phyloP scores from a whole-genome alignment of 148 eudicot genomes.

The Selenicereus undatus region DNA sequence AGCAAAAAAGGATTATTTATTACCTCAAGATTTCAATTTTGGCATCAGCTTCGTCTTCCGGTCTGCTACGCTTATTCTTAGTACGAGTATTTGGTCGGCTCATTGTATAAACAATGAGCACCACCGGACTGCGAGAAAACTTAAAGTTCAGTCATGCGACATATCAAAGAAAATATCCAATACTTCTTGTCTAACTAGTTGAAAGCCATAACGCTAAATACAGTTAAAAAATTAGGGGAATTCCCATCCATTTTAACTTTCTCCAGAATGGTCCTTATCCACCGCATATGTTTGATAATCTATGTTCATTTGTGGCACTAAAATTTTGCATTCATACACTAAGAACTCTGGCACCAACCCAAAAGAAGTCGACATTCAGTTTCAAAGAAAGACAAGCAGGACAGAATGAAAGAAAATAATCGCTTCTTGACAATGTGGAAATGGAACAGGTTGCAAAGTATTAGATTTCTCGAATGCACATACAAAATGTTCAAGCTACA shows the following conservation, averaged over 20 bases:
- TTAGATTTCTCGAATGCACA: background rate
- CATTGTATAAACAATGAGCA: slow-evolving; percentile 30
- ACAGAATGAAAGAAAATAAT: background rate
- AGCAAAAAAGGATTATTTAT: background rate
- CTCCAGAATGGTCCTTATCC: background rate
- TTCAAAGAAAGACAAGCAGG: background rate
- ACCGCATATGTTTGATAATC: background rate
- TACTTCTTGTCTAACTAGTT: background rate
- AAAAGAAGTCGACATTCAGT: background rate
- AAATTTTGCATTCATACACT: background rate
- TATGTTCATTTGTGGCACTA: background rate
- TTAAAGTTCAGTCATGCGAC: background rate
- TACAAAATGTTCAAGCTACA: background rate
- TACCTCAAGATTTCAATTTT: slow-evolving; percentile 64
- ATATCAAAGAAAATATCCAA: background rate
- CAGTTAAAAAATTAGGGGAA: background rate
- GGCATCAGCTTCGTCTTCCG: slow-evolving; percentile 54
- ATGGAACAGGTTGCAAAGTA: background rate
- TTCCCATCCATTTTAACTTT: background rate
- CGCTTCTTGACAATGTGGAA: background rate
- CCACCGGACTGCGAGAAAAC: slow-evolving; percentile 5
- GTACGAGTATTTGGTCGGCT: slow-evolving; percentile 72
- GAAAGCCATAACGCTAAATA: background rate
- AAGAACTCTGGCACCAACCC: background rate
- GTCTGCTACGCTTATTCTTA: slow-evolving; percentile 68